phyloP scores from a whole-genome alignment of 257 asterid species.

The Primulina tabacum region DNA sequence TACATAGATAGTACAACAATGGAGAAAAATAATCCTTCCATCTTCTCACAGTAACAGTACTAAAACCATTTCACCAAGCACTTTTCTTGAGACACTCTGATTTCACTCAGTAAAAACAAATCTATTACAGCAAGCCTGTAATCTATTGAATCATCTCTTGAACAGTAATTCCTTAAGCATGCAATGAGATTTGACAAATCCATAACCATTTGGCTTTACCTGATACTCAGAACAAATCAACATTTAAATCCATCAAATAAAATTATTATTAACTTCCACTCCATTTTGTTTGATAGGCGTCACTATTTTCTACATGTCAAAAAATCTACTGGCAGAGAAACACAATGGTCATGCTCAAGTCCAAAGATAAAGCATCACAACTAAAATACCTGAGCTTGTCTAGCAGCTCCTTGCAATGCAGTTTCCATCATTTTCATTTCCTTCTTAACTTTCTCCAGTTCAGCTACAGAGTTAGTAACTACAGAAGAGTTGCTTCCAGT shows the following conservation, averaged over 20 bases:
- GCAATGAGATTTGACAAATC: constrained; percentile 1
- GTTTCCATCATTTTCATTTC: constrained; percentile 94
- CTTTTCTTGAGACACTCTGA: constrained; percentile 20
- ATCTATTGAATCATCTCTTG: constrained; percentile 2
- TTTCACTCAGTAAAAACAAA: constrained; percentile 1
- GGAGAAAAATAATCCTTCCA: too few species aligned
- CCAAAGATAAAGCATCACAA: constrained; percentile 8
- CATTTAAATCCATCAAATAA: constrained; percentile 1
- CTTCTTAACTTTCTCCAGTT: constrained; percentile 72
- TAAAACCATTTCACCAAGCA: neutral
- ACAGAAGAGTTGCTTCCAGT: constrained; percentile 42
- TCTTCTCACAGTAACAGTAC: neutral
- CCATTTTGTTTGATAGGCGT: constrained; percentile 5
- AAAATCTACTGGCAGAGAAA: constrained; percentile 12
- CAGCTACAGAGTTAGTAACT: constrained; percentile 44
- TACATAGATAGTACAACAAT: too few species aligned
- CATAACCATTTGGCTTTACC: neutral
- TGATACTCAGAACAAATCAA: constrained; percentile 2
- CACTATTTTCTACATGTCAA: neutral
- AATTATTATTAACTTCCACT: neutral
- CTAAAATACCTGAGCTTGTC: constrained; percentile 86
- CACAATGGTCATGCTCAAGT: constrained; percentile 5
- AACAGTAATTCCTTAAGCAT: constrained; percentile 5
- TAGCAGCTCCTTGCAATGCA: constrained; percentile 94
- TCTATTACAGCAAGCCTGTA: neutral